Base-by-base conservation (phyloP, 768 basidiomycete genomes). In the Leccinum olivaceopallidum region DNA sequence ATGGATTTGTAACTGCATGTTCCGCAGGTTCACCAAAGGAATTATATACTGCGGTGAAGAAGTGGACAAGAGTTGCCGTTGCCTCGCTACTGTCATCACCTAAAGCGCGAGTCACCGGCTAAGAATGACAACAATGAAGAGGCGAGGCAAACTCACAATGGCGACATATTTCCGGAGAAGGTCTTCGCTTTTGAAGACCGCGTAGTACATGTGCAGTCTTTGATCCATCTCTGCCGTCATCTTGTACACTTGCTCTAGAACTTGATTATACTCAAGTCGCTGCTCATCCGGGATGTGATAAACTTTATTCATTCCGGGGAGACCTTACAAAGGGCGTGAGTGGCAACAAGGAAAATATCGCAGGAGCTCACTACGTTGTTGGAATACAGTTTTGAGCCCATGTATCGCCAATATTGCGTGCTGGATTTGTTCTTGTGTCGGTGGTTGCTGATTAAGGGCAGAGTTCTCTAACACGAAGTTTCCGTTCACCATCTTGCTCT, bases 281-380 rank as follows among this genome's bases (percentile, higher is more conserved):
- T 85, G 85, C 2, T 85, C 83, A 9, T 79, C 75, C 5, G 85
- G 78, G 28, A 89, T 65, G 18, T 79, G 78, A 18, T 77, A 67
- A 8, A n/a, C 9, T 12, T 65, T 53, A 9, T 66, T 55, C 69
- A 80, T 77, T 50, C 64, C 69, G 7, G 67, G 71, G 47, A 79
- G 69, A 30, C 69, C 82, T 83, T 58, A 16, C 57, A 44, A 30
- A 44, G 30, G n/a, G 57, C 3, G 55, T 67, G 14, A 67, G 61
- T 48, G 56, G 52, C 42, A 53, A 61, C 49, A 64, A 57, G 42
- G 53, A 39, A 69, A 48, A 52, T 56, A 49, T 13, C 2, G 24
- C 55, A 51, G 59, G 54, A 59, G 68, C 69, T 64, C 61, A 71
- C 70, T 72, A 65, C 71, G 73, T 42, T 67, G 65, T 55, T 69